Percentiles rank a stretch among this genome's conserved stretches.
These are phyloP conservation scores for Fusarium globosum DNA, from an alignment of 2,329 filamentous ascomycete species.

Conservation along the genomic window DNA sequence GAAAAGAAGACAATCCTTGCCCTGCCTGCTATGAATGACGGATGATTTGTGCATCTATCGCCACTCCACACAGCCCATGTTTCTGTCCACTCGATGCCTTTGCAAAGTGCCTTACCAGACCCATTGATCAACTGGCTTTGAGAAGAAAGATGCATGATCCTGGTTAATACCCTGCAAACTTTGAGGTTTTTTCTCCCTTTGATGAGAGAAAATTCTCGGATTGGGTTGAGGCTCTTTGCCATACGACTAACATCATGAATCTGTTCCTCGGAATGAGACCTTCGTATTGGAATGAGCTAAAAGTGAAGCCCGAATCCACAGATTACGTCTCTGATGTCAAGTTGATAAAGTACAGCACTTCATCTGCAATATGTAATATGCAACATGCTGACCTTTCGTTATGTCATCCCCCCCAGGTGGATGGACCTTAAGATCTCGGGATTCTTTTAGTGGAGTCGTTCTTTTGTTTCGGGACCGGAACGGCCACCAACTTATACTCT, in stretches of 20 bases:
- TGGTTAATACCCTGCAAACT: conserved; percentile 9
- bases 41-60: conserved; percentile 7
- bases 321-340: conserved; percentile 1
- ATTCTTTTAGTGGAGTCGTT: background rate
- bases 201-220: conserved; percentile 1
- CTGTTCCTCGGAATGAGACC: background rate
- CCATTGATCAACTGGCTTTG: conserved; percentile 25
- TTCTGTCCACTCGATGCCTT: background rate
- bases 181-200: background rate
- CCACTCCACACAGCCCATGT: conserved; percentile 13
- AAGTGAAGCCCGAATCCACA: background rate
- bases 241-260: background rate
- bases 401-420: conserved; percentile 29
- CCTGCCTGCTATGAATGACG: background rate
- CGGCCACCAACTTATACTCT: conserved; percentile 2
- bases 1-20: conserved; percentile 8
- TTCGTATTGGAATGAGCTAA: background rate
- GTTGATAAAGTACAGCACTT: background rate
- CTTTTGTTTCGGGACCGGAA: conserved; percentile 12
- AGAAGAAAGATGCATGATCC: conserved; percentile 14
- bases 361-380: background rate
- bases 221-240: background rate
- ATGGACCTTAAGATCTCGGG: conserved; percentile 25
- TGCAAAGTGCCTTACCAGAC: conserved; percentile 1
- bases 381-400: conserved; percentile 13